These are phyloP conservation scores for Colletotrichum sp. DNA, from an alignment of 2,329 filamentous ascomycete species.

Conservation along the genomic window DNA sequence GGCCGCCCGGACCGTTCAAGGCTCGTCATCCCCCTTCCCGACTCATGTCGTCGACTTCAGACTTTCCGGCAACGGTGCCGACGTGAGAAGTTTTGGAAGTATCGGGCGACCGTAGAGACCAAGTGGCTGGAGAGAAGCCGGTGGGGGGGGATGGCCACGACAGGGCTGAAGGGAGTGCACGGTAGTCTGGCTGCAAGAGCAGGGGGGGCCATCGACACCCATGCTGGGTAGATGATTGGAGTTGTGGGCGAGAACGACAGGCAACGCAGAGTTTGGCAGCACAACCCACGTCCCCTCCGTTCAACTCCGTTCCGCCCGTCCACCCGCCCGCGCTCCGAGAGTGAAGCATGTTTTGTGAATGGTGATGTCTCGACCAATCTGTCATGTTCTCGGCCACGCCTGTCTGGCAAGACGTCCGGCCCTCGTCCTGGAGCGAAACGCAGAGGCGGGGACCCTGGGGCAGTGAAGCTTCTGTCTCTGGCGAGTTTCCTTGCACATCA, in stretches of 20 bases:
- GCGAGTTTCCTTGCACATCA: not conserved
- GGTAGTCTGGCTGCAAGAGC: not conserved
- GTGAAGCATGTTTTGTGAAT: not conserved
- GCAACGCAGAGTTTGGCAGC: not conserved
- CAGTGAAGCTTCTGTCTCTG: not conserved
- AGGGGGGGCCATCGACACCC: not conserved
- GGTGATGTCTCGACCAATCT: not conserved
- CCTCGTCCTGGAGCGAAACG: conserved; percentile 8
- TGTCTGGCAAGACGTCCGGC: not conserved
- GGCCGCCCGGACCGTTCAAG: not conserved
- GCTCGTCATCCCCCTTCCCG: not conserved
- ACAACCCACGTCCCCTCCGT: not conserved
- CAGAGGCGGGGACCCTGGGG: not conserved
- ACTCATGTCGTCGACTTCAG: conserved; percentile 5
- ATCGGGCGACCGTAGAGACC: not conserved
- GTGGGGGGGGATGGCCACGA: not conserved
- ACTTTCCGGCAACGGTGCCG: not conserved
- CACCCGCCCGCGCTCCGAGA: not conserved
- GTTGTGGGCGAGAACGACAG: not conserved
- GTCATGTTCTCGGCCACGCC: not conserved
- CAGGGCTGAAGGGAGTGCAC: not conserved
- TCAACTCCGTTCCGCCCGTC: not conserved
- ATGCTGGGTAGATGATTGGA: not conserved
- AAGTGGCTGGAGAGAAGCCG: not conserved
- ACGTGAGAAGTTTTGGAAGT: conserved; percentile 2